A percentile compares a stretch with the other conserved stretches of the same genome.
Conservation (phyloP, 2,329 filamentous ascomycete species). For the Aspergillus sp. region DNA sequence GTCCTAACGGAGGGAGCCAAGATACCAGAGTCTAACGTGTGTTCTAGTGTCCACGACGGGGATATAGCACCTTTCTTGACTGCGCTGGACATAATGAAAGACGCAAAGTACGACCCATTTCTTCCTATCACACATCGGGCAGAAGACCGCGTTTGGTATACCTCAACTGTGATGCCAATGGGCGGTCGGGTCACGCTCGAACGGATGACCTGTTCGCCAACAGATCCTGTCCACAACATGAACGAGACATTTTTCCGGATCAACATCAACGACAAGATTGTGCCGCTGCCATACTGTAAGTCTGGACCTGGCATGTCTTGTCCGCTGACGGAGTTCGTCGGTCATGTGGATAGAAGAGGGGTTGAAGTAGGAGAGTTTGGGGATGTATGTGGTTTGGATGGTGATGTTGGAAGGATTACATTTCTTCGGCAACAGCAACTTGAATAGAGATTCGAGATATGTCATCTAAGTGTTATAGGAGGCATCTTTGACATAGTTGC, state of each 20-base stretch:
- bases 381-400: constrained; percentile 50
- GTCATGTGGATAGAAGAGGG: constrained; percentile 44
- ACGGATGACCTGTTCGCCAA: constrained; percentile 48
- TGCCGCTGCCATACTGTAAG: constrained; percentile 51
- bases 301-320: constrained; percentile 53
- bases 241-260: constrained; percentile 50
- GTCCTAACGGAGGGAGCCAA: background rate
- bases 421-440: constrained; percentile 51
- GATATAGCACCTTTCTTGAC: constrained; percentile 60
- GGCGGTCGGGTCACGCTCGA: constrained; percentile 59
- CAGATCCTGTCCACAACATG: constrained; percentile 12
- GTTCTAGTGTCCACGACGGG: constrained; percentile 56
- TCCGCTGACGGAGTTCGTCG: constrained; percentile 47
- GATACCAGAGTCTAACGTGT: background rate
- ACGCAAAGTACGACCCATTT: constrained; percentile 38
- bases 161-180: constrained; percentile 60
- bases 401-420: constrained; percentile 46
- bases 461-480: too few species aligned
- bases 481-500: too few species aligned
- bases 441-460: too few species aligned
- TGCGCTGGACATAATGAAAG: constrained; percentile 53
- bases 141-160: constrained; percentile 54
- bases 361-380: constrained; percentile 51
- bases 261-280: constrained; percentile 60
- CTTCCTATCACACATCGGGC: constrained; percentile 52